Percentiles rank a stretch among this genome's conserved stretches.
These are phyloP conservation scores for Rhodosporidiobolus sp. DNA, from an alignment of 768 basidiomycete species.

Conservation along the genomic window DNA sequence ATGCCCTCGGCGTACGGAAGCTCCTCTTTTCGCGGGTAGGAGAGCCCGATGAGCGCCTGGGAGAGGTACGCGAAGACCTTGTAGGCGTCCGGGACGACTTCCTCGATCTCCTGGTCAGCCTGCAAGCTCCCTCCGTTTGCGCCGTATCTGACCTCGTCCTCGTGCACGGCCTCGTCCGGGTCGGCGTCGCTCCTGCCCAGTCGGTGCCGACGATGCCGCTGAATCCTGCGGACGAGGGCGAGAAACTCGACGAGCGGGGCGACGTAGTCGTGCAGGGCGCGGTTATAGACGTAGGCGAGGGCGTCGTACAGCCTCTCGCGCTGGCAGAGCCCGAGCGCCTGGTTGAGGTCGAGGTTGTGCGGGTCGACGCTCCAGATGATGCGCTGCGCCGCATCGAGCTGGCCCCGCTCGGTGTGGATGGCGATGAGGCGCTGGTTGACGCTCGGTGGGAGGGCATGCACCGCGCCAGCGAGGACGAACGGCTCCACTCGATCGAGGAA, in stretches of 20 bases:
- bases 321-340: slow-evolving; percentile 82
- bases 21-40: slow-evolving; percentile 78
- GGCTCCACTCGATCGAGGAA: slow-evolving; percentile 78
- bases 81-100: slow-evolving; percentile 70
- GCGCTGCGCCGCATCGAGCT: slow-evolving; percentile 74
- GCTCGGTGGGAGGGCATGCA: slow-evolving; percentile 74
- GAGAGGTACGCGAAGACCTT: slow-evolving; percentile 88
- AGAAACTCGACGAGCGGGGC: slow-evolving; percentile 83
- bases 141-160: slow-evolving; percentile 7
- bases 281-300: slow-evolving; percentile 86
- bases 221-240: slow-evolving; percentile 67
- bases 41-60: slow-evolving; percentile 71
- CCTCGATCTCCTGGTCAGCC: slow-evolving; percentile 54
- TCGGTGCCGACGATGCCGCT: slow-evolving; percentile 54
- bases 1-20: slow-evolving; percentile 64
- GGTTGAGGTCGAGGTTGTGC: slow-evolving; percentile 83
- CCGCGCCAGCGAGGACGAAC: slow-evolving; percentile 70
- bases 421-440: slow-evolving; percentile 80
- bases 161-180: slow-evolving; percentile 10
- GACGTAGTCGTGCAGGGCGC: slow-evolving; percentile 80
- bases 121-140: slow-evolving; percentile 23
- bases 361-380: slow-evolving; percentile 97
- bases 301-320: slow-evolving; percentile 82
- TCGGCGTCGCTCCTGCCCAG: slow-evolving; percentile 40
- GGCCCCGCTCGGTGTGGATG: slow-evolving; percentile 67